Evolutionary conservation across 1,284 basidiomycete species (phyloP), one percentile per base, ranked within the genome.

Genomic region (Boletellus deceptivus): DNA sequence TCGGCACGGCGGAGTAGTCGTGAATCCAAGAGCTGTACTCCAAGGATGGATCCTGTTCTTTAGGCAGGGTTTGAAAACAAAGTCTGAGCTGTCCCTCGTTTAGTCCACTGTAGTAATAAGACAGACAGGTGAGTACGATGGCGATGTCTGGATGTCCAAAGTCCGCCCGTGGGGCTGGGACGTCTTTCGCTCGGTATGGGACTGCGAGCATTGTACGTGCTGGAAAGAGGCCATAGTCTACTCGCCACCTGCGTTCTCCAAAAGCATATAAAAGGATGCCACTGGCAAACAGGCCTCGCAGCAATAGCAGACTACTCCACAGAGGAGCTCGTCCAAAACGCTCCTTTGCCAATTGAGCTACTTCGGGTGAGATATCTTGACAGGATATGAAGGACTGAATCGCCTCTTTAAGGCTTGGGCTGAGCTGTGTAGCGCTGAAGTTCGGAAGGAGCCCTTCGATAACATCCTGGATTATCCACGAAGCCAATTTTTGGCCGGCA

Each of bases 111-210:
- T 31, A 31, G 29, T 31, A 31, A 14, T 31, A 31, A 5, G 29
- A 31, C 3, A 31, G 29, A 6, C 29, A 31, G 29, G 29, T 31
- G 29, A 31, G 29, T 11, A 31, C 6, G 29, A 31, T 31, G 29
- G 29, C 1, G 8, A 31, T 31, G 13, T 31, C 29, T 11, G 29
- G 29, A 31, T 31, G 29, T 31, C 29, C 29, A 14, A 82, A 82
- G 39, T 82, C 79, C 17, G 80, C 76, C 33, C 72, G 67, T 33
- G 66, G 52, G 16, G 76, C 66, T 0, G 79, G 79, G 2, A 74
- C 66, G 49, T 82, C 80, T 57, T 81, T 81, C 0, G 79, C 78
- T 24, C 74, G 65, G 52, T 78, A 81, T 2, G 79, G 79, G 0
- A 81, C 79, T 0, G 80, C 78, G 4, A 82, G 64, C 52, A 74